phyloP scores from a whole-genome alignment of 2,329 filamentous ascomycete species.

The Phialophora verrucosa region DNA sequence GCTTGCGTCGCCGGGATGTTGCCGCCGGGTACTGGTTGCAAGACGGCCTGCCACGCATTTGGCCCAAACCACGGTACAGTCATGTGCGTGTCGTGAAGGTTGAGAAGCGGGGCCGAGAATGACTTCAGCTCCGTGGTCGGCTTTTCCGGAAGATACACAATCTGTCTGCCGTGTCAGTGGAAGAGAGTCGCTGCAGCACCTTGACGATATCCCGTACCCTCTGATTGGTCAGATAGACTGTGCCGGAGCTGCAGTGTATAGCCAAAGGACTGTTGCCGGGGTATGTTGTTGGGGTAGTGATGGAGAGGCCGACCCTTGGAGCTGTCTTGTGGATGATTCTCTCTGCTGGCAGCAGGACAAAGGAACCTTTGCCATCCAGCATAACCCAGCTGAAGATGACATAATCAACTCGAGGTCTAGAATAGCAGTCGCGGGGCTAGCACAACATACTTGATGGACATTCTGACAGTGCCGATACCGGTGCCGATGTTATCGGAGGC shows the following conservation, averaged over 20 bases:
- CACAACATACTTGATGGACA: slow-evolving; percentile 20
- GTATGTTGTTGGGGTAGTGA: slow-evolving; percentile 73
- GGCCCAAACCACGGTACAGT: slow-evolving; percentile 90
- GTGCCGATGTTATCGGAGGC: neutral
- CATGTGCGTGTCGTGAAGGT: slow-evolving; percentile 83
- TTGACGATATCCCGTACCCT: slow-evolving; percentile 62
- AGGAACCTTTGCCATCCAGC: slow-evolving; percentile 73
- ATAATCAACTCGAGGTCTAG: slow-evolving; percentile 43
- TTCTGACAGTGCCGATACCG: neutral
- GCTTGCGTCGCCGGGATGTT: slow-evolving; percentile 77
- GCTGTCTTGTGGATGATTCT: slow-evolving; percentile 80
- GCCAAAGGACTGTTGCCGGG: slow-evolving; percentile 68
- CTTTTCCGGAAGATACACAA: slow-evolving; percentile 83
- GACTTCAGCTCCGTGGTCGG: slow-evolving; percentile 75
- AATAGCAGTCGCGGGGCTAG: neutral
- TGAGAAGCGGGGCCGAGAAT: slow-evolving; percentile 86
- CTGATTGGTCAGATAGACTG: slow-evolving; percentile 82
- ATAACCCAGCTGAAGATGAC: slow-evolving; percentile 80
- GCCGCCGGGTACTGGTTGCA: slow-evolving; percentile 81
- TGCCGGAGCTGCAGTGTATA: slow-evolving; percentile 74
- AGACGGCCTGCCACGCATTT: slow-evolving; percentile 83
- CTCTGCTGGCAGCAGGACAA: slow-evolving; percentile 85
- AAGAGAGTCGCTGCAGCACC: slow-evolving; percentile 18
- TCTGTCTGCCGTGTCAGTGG: slow-evolving; percentile 54
- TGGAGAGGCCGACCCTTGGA: slow-evolving; percentile 74